Evolutionary conservation across 2,329 filamentous ascomycete species (phyloP).

Genomic region (Neofusicoccum cordaticola): DNA sequence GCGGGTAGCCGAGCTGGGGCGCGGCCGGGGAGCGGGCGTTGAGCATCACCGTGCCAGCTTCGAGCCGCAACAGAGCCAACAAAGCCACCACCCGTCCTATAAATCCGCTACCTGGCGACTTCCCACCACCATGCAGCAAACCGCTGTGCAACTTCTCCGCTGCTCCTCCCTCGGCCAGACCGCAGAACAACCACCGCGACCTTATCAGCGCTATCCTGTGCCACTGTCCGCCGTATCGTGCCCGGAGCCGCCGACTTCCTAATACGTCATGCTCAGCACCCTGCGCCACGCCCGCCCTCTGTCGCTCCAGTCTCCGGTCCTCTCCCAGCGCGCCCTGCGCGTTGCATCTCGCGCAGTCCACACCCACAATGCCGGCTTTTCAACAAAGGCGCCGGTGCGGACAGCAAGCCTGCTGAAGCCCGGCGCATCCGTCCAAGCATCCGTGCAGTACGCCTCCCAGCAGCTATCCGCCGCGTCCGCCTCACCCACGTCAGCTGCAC

Average conservation of each 20-base stretch:
- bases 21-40: not conserved
- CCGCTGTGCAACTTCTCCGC: not conserved
- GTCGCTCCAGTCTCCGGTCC: not conserved
- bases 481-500: not conserved
- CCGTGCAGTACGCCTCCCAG: slow-evolving; percentile 1
- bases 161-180: not conserved
- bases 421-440: slow-evolving; percentile 1
- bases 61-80: slow-evolving; percentile 8
- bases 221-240: not conserved
- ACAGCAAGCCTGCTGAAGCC: slow-evolving; percentile 7
- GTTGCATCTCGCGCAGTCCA: not conserved
- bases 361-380: slow-evolving; percentile 4
- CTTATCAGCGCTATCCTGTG: not conserved
- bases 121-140: not conserved
- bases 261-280: slow-evolving; percentile 14
- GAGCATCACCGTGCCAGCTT: not conserved
- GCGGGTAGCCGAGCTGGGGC: slow-evolving; percentile 14
- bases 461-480: not conserved
- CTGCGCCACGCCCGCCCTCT: slow-evolving; percentile 12
- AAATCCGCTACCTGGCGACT: slow-evolving; percentile 7
- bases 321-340: not conserved
- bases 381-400: not conserved
- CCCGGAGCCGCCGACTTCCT: not conserved
- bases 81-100: slow-evolving; percentile 4
- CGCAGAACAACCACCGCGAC: not conserved